These are phyloP conservation scores for Russula ochroleuca DNA, from an alignment of 768 basidiomycete species.

Conservation along the genomic window DNA sequence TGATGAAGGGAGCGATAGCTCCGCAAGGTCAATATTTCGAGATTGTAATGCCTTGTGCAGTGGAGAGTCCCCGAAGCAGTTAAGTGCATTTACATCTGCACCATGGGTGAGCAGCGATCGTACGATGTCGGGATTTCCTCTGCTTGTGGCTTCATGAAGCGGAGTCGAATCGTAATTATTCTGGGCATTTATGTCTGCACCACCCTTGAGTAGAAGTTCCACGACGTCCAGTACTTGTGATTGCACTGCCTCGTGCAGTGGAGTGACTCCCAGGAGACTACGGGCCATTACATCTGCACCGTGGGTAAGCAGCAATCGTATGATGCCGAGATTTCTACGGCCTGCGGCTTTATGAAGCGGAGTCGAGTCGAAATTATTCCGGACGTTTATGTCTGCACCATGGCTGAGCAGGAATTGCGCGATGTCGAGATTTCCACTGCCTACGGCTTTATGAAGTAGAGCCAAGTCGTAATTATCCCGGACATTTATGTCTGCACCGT, in stretches of 20 bases:
- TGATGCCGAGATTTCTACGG: too few relatives aligned
- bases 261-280: background rate
- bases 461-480: background rate
- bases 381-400: too few relatives aligned
- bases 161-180: too few relatives aligned
- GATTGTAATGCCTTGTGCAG: background rate
- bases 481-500: background rate
- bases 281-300: background rate
- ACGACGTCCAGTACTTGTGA: background rate
- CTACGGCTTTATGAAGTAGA: background rate
- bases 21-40: too few relatives aligned
- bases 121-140: background rate
- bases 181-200: background rate
- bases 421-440: background rate
- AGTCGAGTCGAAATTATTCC: too few relatives aligned
- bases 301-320: background rate
- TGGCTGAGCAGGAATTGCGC: too few relatives aligned
- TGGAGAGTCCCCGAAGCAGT: too few relatives aligned
- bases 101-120: background rate
- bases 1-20: too few relatives aligned
- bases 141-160: background rate
- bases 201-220: background rate
- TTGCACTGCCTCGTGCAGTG: background rate
- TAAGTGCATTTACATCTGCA: too few relatives aligned
- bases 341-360: too few relatives aligned